A percentile compares a stretch with the other conserved stretches of the same genome.
Conservation (phyloP, 2,329 filamentous ascomycete species). For the Cladosporium sp. region DNA sequence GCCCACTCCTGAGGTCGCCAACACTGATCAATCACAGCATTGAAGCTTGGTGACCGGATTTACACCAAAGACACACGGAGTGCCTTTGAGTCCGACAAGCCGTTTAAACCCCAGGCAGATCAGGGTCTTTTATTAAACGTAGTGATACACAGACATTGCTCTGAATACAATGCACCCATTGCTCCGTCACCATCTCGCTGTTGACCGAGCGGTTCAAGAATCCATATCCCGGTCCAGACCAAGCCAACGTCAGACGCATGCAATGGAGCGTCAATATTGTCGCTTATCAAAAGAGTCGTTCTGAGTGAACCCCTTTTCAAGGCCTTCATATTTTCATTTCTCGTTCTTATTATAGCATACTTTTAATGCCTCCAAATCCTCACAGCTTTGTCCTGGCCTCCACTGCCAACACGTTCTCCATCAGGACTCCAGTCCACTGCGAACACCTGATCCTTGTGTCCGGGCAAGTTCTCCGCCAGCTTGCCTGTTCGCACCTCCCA, state of each 20-base stretch:
- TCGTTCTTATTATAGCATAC: neutral
- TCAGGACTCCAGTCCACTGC: slow-evolving; percentile 94
- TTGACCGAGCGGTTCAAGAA: neutral
- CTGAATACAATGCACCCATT: neutral
- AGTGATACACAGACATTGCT: neutral
- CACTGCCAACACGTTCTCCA: slow-evolving; percentile 83
- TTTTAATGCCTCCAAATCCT: slow-evolving; percentile 64
- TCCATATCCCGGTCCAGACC: neutral
- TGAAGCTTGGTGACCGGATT: neutral
- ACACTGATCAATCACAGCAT: neutral
- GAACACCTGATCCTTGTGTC: slow-evolving; percentile 91
- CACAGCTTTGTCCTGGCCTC: slow-evolving; percentile 84
- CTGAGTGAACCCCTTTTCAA: neutral
- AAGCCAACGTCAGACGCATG: neutral
- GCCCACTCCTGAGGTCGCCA: neutral
- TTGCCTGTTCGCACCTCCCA: slow-evolving; percentile 90
- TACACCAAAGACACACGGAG: too few relatives aligned
- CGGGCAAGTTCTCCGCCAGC: slow-evolving; percentile 78
- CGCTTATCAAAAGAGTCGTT: neutral
- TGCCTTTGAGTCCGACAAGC: neutral
- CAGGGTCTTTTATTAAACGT: neutral
- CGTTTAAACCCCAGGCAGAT: neutral
- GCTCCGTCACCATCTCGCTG: neutral
- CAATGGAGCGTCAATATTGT: neutral
- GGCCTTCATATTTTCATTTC: slow-evolving; percentile 1